Evolutionary conservation across 768 basidiomycete species (phyloP).

Genomic region (Coprinopsis marcescibilis): DNA sequence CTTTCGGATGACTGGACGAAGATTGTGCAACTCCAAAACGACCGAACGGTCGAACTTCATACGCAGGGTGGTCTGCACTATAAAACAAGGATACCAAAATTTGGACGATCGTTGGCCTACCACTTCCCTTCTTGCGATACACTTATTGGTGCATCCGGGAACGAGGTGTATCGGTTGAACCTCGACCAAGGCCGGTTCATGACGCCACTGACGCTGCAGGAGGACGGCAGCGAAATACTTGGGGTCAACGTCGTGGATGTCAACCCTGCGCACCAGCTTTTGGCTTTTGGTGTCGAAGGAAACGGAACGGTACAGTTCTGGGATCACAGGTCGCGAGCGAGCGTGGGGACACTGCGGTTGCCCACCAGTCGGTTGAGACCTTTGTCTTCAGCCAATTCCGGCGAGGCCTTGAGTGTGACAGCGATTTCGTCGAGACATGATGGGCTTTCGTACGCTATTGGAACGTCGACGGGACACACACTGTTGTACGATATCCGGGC

Average conservation of each 20-base stretch:
- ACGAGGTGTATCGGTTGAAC: conserved; percentile 89
- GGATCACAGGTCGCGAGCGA: conserved; percentile 82
- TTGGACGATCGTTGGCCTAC: conserved; percentile 88
- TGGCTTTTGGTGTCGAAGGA: conserved; percentile 86
- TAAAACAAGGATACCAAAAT: conserved; percentile 88
- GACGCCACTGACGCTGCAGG: conserved; percentile 61
- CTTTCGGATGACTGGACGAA: conserved; percentile 9
- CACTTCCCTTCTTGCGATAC: conserved; percentile 93
- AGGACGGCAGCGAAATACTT: conserved; percentile 48
- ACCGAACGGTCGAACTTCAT: conserved; percentile 91
- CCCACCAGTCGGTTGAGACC: conserved; percentile 50
- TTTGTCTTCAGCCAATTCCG: conserved; percentile 24
- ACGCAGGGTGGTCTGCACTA: conserved; percentile 93
- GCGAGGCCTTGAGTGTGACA: conserved; percentile 57
- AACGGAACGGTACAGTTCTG: conserved; percentile 89
- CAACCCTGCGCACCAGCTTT: conserved; percentile 87
- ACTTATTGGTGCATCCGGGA: conserved; percentile 76
- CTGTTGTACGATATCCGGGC: conserved; percentile 92
- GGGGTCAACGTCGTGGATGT: conserved; percentile 92
- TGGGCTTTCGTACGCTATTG: conserved; percentile 90
- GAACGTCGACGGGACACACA: conserved; percentile 93
- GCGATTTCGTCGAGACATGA: conserved; percentile 81
- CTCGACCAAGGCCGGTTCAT: conserved; percentile 94
- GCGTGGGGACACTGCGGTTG: conserved; percentile 64
- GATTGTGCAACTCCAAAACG: conserved; percentile 74